Base-by-base conservation (phyloP, 2,329 filamentous ascomycete genomes). In the Parasarocladium wereldwijsianum region DNA sequence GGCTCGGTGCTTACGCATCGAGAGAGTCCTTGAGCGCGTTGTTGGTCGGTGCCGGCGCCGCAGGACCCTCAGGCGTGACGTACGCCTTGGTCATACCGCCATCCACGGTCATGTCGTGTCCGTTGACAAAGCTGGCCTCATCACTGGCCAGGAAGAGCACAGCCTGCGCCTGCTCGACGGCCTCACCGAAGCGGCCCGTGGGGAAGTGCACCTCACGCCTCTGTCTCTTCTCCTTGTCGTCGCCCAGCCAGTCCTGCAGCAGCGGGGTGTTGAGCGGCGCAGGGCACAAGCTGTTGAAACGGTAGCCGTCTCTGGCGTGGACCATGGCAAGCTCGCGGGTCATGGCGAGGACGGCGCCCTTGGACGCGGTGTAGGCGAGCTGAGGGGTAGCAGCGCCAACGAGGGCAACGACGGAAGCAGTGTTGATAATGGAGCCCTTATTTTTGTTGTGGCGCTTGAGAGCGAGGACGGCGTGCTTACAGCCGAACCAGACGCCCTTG, bases 401-500 rank as follows among this genome's bases (percentile, higher is more conserved):
- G 31, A 93, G 66, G 3, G 84, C 85, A 26, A 93, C 85, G 28
- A 93, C 79, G 26, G 78, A 86, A 16, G 84, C 85, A 3, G 84
- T 93, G 65, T 93, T 93, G 67, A 93, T 86, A 55, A 94, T 74
- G 54, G 76, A 84, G 30, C 72, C 82, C 43, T 67, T 71, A 25
- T 62, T 70, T 72, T 94, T 94, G 32, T 70, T 68, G 63, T 92
- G 66, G 43, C 73, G 75, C 40, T 85, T 77, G 44, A 94, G 66
- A 25, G 81, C 71, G 29, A 87, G 63, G 17, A 94, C 76, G 6
- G 86, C 84, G 53, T 93, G 83, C 66, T 93, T 94, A 68, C 75
- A 78, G 36, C 86, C 86, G 52, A 73, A 94, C 86, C 86, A 93
- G n/a, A 94, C 86, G 24, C 86, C 86, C 70, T 94, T 94, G 54